Base-by-base conservation (phyloP, 2,329 filamentous ascomycete genomes). In the Fusarium coicis region DNA sequence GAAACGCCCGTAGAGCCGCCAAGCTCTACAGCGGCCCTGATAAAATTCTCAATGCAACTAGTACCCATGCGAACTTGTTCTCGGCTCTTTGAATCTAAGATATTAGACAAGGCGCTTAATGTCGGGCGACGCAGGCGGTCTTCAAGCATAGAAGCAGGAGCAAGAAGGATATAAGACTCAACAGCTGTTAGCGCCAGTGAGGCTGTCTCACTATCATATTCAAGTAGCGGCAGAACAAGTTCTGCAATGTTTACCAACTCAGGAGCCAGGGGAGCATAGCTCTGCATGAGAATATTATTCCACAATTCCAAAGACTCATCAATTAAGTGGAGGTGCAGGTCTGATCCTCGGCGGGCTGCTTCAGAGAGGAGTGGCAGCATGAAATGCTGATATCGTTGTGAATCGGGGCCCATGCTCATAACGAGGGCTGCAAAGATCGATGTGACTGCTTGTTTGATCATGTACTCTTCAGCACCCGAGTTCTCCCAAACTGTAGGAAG, bases 291-390 rank as follows among this genome's bases (percentile, higher is more conserved):
- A 16, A 98, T 90, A 4, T 92, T 90, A 39, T 89, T 87, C 96
- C 96, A 98, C 7, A 99, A 88, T 63, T 98, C 95, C 19, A 98
- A 85, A 0, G 94, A 93, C 80, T 99, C 96, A 70, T 98, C 96
- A 18, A 97, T 90, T 16, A 99, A 89, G 77, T 97, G 96, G 5
- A 95, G 84, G 74, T 93, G 90, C 46, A 93, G 87, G 43, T 93
- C 89, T 3, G 94, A 96, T 16, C 89, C 90, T 6, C 92, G 91
- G 65, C 95, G 89, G 40, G 96, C 90, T 4, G 95, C 94, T 77
- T 93, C 92, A 50, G 90, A 87, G 46, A 99, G 92, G 56, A 98
- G 88, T 0, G 96, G 95, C 23, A 97, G 84, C 75, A 98, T 93
- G 58, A 95, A 86, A 21, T 87, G 82, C 72, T 98, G 94, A 76